Evolutionary conservation across 2,329 filamentous ascomycete species (phyloP), one percentile per base, ranked within the genome.

Genomic region (Verticillium tricorpus): DNA sequence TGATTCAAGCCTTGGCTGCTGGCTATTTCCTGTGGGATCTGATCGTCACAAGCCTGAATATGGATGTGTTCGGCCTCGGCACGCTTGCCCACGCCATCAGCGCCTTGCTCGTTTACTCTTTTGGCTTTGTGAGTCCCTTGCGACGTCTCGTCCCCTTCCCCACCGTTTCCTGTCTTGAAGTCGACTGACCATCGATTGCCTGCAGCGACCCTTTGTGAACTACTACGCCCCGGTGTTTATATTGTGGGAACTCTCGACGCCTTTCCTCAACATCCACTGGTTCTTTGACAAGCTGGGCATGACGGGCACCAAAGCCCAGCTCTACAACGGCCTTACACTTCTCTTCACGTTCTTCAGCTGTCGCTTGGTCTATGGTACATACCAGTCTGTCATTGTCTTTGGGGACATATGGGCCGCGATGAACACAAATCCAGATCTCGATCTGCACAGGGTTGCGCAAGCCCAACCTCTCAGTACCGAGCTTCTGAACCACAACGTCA

Each of bases 21-120:
- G 92, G 92, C 11, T 96, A 96, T 73, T 96, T 96, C 71, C 75
- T 94, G 58, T 96, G 91, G 90, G 92, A 96, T 71, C 75, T 95
- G 58, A 77, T 87, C 66, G 83, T 93, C 65, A 93, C 90, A 52
- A 75, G 86, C 62, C 77, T 83, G 70, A 84, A 93, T 70, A 70
- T 93, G 28, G 80, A 86, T 63, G 84, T 93, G 39, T 95, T 95
- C 69, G 90, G 90, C 8, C 70, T 85, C n/a, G 90, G 90, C 50
- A 87, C 93, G 75, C 79, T 94, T 62, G 89, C 89, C 58, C 92
- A 96, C 74, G 92, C 91, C 56, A 73, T 91, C 55, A 87, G 85
- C 67, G 92, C 92, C 8, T 78, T 94, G 52, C 77, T 85, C 6
- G 91, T 94, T 15, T 95, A 91, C 72, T 84, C 83, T 1, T 82